phyloP scores from a whole-genome alignment of 768 basidiomycete genomes.

The Gymnopilus junonius region DNA sequence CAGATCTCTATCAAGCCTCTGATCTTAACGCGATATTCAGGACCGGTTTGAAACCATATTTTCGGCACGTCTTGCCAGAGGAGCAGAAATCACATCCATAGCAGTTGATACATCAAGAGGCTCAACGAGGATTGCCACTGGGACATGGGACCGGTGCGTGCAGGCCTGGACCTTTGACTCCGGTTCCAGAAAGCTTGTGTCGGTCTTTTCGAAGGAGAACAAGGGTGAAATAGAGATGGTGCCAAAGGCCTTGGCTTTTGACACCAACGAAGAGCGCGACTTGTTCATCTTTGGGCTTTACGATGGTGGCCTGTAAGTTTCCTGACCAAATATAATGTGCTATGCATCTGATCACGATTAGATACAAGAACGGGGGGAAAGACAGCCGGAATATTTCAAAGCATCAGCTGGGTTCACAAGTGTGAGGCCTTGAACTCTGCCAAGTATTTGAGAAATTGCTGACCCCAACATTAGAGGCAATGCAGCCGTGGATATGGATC shows the following conservation, averaged over 20 bases:
- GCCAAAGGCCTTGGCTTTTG: conserved; percentile 4
- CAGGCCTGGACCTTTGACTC: background rate
- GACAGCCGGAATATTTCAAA: background rate
- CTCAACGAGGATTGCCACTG: background rate
- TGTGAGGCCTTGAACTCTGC: conserved; percentile 1
- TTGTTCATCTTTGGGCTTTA: conserved; percentile 11
- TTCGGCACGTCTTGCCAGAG: background rate
- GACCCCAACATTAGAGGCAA: conserved; percentile 12
- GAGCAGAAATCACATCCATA: background rate
- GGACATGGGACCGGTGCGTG: background rate
- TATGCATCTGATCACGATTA: background rate
- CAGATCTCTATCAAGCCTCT: background rate
- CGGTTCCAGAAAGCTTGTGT: background rate
- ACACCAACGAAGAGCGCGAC: background rate
- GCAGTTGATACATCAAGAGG: background rate
- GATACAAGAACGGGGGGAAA: background rate
- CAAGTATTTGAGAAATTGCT: background rate
- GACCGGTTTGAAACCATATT: background rate
- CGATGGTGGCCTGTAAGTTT: conserved; percentile 13
- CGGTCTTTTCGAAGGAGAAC: background rate
- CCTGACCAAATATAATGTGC: background rate
- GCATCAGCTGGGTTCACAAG: conserved; percentile 2
- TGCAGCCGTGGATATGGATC: conserved; percentile 12
- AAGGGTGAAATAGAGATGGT: background rate
- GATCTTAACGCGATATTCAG: background rate